Base-by-base conservation (phyloP, 306 rosid species). In the Luffa aegyptiaca region DNA sequence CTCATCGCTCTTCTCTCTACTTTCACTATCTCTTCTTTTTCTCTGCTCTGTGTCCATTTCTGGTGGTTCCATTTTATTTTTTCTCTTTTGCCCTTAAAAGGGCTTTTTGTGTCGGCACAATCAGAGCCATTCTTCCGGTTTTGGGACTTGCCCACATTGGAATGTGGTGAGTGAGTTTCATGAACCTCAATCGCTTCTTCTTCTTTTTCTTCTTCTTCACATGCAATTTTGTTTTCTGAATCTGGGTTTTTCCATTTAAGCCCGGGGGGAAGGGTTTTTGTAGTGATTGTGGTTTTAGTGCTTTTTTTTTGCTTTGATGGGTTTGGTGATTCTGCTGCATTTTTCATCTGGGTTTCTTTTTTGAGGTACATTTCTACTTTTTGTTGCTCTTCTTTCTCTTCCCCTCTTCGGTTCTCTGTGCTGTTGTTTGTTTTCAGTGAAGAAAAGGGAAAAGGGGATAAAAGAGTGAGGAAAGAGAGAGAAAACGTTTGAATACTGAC, bases 1-100 rank as follows among this genome's bases (percentile, higher is more conserved):
- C 92, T 92, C 84, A 82, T 82, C 88, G 21, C 84, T 16, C 18
- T 8, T 81, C 41, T 13, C 88, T 58, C 82, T 14, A 65, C 81
- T 53, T 53, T 53, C 58, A 53, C 58, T 17, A 6, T 53, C 7
- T 5, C 16, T 52, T 5, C 16, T 52, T 20, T 35, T 26, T 12
- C 49, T 51, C 5, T 46, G 76, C 61, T 78, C 81, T 82, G 13
- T 51, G 20, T 59, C 45, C 62, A 51, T 31, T 35, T 74, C 5
- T 75, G 58, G 61, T 42, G 61, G 49, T 80, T 84, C 42, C 35
- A 56, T 46, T 9, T 36, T 53, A 26, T 26, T 26, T 26, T 26
- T 66, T 31, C 16, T 75, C 56, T 84, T 42, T 21, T 44, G 37
- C 35, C 78, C 42, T 31, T 14, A 6, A 33, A 39, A 72, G 63